Evolutionary conservation across 495 filamentous ascomycete genomes (phyloP), one percentile per base, ranked within the genome.

Genomic region (Extremus antarcticus): DNA sequence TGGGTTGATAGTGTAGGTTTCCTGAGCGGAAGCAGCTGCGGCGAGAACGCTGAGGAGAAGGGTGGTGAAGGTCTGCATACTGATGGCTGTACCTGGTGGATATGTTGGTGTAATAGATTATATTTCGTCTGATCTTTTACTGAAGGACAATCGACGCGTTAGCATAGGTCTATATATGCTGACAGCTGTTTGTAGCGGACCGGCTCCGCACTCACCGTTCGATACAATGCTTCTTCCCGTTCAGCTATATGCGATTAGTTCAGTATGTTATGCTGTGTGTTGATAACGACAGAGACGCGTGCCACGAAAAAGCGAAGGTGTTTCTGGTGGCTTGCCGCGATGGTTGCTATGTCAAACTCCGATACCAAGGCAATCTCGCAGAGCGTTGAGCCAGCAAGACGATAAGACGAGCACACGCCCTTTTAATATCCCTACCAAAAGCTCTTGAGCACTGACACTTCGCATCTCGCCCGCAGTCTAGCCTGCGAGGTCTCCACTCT

Each of bases 1-100:
- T 1, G 83, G 81, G 56, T 89, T 74, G 55, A 94, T 81, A 46
- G 65, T 67, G 55, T 83, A 80, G 58, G 70, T 53, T 58, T 53
- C 55, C 41, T 66, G 71, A 53, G 77, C 57, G 47, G 67, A 61
- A 35, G 58, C 56, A 25, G 68, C 1, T 52, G 63, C 51, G 48
- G 65, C 53, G 21, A 66, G 22, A 47, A 53, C 23, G 60, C 66
- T 41, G 47, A 58, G 51, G 47, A 60, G 29, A 49, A 60, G 20
- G 56, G 67, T 63, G 17, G 53, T 63, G 63, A 57, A 58, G 46
- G 43, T 24, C 43, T 63, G 57, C 50, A 63, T 56, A 32, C 13
- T 35, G n/a, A n/a, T n/a, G n/a, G n/a, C 29, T 35, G 29, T 35
- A 13, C n/a, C n/a, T 35, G 29, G 4, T 35, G 4, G 4, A 7